A percentile compares a stretch with the other conserved stretches of the same genome.
Conservation (phyloP, 345 rosid species). For the Rubroshorea leprosula region DNA sequence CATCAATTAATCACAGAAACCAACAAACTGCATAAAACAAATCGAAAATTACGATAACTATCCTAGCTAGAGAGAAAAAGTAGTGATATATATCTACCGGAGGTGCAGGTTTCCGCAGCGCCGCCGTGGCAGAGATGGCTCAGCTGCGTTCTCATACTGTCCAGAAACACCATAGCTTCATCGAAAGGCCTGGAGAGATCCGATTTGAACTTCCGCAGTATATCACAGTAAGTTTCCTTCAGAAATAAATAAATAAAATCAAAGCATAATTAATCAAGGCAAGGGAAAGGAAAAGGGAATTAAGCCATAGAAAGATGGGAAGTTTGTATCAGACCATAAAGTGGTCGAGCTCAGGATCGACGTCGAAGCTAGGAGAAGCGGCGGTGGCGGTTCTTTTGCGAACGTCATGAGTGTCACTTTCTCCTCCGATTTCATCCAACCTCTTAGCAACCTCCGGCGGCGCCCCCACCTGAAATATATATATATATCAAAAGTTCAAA, state of each 20-base stretch:
- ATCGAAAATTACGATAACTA: not conserved
- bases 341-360: slow-evolving; percentile 92
- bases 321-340: slow-evolving; percentile 53
- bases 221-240: slow-evolving; percentile 70
- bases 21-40: slow-evolving; percentile 18
- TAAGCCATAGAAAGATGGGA: not conserved
- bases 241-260: no score
- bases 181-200: slow-evolving; percentile 89
- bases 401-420: slow-evolving; percentile 29
- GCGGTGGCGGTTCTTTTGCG: slow-evolving; percentile 26
- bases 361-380: slow-evolving; percentile 37
- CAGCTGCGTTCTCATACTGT: slow-evolving; percentile 75
- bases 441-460: slow-evolving; percentile 63
- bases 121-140: slow-evolving; percentile 57
- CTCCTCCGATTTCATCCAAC: slow-evolving; percentile 56
- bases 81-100: slow-evolving; percentile 28
- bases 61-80: slow-evolving; percentile 2
- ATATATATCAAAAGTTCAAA: no score
- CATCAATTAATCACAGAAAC: slow-evolving; percentile 24
- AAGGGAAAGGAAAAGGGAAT: not conserved
- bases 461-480: slow-evolving; percentile 61
- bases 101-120: slow-evolving; percentile 31
- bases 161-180: slow-evolving; percentile 67
- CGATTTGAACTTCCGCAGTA: slow-evolving; percentile 66
- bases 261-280: not conserved